These are phyloP conservation scores for Pythium sukuiense DNA, from an alignment of 352 stramenopile genomes.

Conservation along the genomic window DNA sequence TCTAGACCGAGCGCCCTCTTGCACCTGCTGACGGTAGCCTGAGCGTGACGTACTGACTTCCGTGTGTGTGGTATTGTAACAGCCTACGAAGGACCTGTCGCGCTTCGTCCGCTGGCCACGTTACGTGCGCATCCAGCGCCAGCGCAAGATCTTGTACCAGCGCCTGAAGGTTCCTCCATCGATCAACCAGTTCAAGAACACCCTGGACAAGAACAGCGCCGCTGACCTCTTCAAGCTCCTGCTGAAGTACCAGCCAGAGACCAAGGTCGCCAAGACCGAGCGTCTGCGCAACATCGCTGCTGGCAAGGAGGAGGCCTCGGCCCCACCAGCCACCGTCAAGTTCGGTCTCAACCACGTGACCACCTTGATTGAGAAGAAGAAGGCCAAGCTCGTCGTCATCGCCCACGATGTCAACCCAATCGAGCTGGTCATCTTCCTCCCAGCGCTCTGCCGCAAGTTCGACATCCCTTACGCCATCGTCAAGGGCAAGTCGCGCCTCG, in stretches of 20 bases:
- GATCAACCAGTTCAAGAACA: conserved; percentile 99
- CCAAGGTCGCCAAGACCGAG: conserved; percentile 96
- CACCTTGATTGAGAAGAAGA: conserved; percentile 99
- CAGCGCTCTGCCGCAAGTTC: conserved; percentile 98
- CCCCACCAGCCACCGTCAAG: conserved; percentile 94
- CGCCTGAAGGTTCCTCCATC: conserved; percentile 98
- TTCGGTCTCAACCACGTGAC: conserved; percentile 99
- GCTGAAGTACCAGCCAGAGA: conserved; percentile 99
- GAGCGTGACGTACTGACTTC: background rate
- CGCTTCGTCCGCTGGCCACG: conserved; percentile 99
- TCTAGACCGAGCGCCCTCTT: background rate
- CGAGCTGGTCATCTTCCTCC: conserved; percentile 97
- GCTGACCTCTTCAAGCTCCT: conserved; percentile 98
- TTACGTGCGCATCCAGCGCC: conserved; percentile 98
- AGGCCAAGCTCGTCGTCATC: conserved; percentile 99
- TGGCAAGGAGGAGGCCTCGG: conserved; percentile 90
- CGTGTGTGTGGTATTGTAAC: conserved; percentile 18
- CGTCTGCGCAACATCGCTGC: conserved; percentile 96
- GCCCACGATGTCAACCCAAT: conserved; percentile 99
- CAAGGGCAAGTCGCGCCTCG: conserved; percentile 98
- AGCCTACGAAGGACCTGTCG: conserved; percentile 96
- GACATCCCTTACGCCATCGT: conserved; percentile 99
- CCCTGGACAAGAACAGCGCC: conserved; percentile 98
- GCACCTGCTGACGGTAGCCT: background rate
- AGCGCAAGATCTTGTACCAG: conserved; percentile 98